Percentiles rank a stretch among this genome's conserved stretches.
Conservation (phyloP, 164 flowering plant species). For the Cinnamomum micranthum region DNA sequence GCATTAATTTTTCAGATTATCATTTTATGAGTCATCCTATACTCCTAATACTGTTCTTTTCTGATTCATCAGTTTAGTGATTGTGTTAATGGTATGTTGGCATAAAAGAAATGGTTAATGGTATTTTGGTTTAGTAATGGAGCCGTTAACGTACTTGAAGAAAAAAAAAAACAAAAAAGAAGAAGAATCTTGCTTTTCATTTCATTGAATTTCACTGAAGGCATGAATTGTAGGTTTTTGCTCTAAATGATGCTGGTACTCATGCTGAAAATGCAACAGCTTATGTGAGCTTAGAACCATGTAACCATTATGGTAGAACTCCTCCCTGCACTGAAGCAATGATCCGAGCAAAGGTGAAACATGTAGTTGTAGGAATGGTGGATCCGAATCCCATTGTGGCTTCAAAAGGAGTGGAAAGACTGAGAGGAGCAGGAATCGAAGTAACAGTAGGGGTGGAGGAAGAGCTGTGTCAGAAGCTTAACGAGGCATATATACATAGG, state of each 20-base stretch:
- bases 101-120: no score
- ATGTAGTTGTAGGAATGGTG: constrained; percentile 91
- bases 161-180: not conserved
- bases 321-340: constrained; percentile 95
- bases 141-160: no score
- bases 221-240: constrained; percentile 66
- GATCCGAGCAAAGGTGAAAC: constrained; percentile 81
- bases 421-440: constrained; percentile 71
- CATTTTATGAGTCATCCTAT: no score
- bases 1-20: no score
- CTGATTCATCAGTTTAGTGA: no score
- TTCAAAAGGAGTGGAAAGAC: constrained; percentile 67
- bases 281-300: constrained; percentile 93
- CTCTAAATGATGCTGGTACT: constrained; percentile 80
- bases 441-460: constrained; percentile 83
- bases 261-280: constrained; percentile 87
- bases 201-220: constrained; percentile 2
- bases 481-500: constrained; percentile 72
- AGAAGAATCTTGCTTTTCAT: not conserved
- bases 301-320: constrained; percentile 92
- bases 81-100: no score
- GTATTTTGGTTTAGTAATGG: no score
- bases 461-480: constrained; percentile 70
- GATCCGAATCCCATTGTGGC: constrained; percentile 95
- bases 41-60: no score